Evolutionary conservation across 768 basidiomycete species (phyloP).

Genomic region (Tubosaeta sp.): DNA sequence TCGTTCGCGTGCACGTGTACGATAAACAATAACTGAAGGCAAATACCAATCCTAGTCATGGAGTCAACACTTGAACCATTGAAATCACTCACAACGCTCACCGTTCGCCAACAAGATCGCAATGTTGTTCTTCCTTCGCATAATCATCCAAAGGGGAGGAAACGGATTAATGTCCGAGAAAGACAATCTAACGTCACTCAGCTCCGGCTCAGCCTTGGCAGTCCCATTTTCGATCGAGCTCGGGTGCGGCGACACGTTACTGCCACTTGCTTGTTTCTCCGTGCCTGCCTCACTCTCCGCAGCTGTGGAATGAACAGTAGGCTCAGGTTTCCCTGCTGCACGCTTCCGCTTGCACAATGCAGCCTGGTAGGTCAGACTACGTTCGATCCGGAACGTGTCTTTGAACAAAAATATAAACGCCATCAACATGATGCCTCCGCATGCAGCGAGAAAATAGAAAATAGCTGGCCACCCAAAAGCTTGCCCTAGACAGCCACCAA

Average conservation of each 20-base stretch:
- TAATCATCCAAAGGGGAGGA: constrained; percentile 53
- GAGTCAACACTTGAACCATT: constrained; percentile 5
- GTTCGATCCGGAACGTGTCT: constrained; percentile 80
- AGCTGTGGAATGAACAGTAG: constrained; percentile 21
- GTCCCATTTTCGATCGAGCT: constrained; percentile 24
- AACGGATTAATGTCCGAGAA: constrained; percentile 74
- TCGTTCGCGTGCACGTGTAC: constrained; percentile 72
- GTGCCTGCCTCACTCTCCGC: constrained; percentile 5
- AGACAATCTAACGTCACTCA: constrained; percentile 46
- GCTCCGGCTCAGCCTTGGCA: constrained; percentile 10
- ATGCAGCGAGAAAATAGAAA: constrained; percentile 77
- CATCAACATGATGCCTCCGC: constrained; percentile 50
- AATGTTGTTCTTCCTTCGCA: constrained; percentile 64
- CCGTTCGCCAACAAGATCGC: constrained; percentile 44
- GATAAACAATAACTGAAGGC: constrained; percentile 66
- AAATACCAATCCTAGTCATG: constrained; percentile 56
- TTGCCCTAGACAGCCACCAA: constrained; percentile 66
- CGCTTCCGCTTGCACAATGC: constrained; percentile 47
- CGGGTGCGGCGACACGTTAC: constrained; percentile 9
- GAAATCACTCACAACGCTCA: not conserved
- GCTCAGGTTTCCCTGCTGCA: constrained; percentile 17
- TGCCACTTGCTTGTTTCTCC: constrained; percentile 11
- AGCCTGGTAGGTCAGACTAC: constrained; percentile 75
- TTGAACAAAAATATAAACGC: constrained; percentile 66
- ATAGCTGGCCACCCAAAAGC: constrained; percentile 73